These are phyloP conservation scores for Corchorus olitorius DNA, from an alignment of 345 rosid genomes.

Conservation along the genomic window DNA sequence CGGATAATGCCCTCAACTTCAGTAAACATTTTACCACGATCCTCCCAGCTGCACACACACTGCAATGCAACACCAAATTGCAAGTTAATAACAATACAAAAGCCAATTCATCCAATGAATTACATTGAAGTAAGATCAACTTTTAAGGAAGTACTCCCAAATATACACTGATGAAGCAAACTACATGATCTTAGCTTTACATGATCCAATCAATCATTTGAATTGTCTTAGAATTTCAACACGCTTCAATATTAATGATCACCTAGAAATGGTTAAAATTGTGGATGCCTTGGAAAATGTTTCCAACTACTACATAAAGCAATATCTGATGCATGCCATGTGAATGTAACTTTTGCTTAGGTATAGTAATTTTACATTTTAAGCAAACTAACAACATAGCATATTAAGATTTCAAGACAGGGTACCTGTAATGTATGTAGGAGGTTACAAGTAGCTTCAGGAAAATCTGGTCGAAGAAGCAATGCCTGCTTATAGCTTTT, in stretches of 20 bases:
- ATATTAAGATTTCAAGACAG: not conserved
- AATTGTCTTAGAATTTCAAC: not conserved
- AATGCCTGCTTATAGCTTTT: constrained; percentile 93
- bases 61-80: constrained; percentile 22
- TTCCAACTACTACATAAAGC: not conserved
- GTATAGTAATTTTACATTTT: not conserved
- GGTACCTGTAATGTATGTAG: constrained; percentile 89
- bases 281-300: not conserved
- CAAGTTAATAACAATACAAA: not conserved
- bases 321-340: not conserved
- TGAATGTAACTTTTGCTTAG: not conserved
- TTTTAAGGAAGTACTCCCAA: not conserved
- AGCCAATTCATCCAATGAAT: not conserved
- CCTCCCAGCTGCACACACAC: constrained; percentile 97
- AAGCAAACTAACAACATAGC: not conserved
- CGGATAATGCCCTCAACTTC: constrained; percentile 90
- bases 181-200: not conserved
- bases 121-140: not conserved
- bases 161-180: not conserved
- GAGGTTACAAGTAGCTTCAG: constrained; percentile 98
- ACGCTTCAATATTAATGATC: not conserved
- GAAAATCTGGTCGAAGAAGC: constrained; percentile 82
- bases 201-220: not conserved
- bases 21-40: constrained; percentile 72
- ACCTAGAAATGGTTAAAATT: not conserved